Evolutionary conservation across 108 stramenopile genomes (phyloP).

Genomic region (Nitzschia sp.): DNA sequence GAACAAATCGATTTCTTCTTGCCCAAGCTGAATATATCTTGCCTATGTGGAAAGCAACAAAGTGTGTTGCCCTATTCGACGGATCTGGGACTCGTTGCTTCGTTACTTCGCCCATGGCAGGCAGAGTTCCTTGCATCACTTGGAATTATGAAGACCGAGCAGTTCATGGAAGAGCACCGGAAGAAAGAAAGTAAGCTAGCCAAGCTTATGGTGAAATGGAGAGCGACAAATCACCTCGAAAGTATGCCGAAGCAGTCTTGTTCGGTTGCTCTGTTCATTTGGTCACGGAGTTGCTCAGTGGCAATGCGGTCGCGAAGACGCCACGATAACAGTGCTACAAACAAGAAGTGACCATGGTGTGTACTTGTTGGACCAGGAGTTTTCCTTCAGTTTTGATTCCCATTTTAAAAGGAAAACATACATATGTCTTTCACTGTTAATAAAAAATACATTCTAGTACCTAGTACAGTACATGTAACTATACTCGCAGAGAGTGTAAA

Average conservation of each 20-base stretch:
- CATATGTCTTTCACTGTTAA: no score
- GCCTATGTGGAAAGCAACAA: conserved; percentile 44
- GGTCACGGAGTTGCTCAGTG: conserved; percentile 49
- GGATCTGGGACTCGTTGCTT: conserved; percentile 30
- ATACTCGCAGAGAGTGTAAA: no score
- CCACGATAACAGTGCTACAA: no score
- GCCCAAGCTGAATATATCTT: conserved; percentile 59
- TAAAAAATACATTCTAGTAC: no score
- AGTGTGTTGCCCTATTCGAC: background rate
- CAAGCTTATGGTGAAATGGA: conserved; percentile 47
- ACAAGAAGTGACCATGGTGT: no score
- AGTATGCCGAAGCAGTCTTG: conserved; percentile 53
- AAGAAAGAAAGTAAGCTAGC: conserved; percentile 32
- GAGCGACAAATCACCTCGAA: conserved; percentile 25
- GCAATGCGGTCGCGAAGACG: no score
- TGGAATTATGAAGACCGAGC: conserved; percentile 32
- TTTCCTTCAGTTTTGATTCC: no score
- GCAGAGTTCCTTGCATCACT: conserved; percentile 45
- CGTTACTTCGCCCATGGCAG: conserved; percentile 67
- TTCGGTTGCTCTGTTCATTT: conserved; percentile 55
- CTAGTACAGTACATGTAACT: no score
- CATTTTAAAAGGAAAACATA: no score
- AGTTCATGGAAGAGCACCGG: conserved; percentile 37
- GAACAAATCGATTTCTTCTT: conserved; percentile 62
- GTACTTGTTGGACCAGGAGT: no score